These are phyloP conservation scores for Yamadazyma sp. DNA, from an alignment of 805 yeast genomes.

Conservation along the genomic window DNA sequence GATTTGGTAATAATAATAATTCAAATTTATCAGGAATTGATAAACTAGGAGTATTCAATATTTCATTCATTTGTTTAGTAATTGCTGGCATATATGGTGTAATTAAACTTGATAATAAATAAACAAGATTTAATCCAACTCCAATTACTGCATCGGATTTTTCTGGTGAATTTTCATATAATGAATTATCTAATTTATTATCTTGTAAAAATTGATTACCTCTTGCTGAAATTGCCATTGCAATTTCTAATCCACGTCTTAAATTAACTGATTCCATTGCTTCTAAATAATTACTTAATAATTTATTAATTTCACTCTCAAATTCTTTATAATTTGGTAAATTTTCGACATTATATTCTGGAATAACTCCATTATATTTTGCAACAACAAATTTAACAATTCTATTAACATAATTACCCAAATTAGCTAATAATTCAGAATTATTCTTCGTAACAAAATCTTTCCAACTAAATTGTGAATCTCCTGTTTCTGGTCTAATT, in stretches of 20 bases:
- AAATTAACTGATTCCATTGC: conserved; percentile 77
- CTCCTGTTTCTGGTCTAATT: conserved; percentile 92
- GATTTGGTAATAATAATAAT: conserved; percentile 70
- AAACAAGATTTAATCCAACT: conserved; percentile 84
- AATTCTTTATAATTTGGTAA: conserved; percentile 45
- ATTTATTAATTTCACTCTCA: conserved; percentile 56
- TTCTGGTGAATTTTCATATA: conserved; percentile 71
- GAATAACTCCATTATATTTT: conserved; percentile 88
- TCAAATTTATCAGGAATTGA: conserved; percentile 75
- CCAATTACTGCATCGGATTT: conserved; percentile 90
- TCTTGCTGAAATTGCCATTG: conserved; percentile 87
- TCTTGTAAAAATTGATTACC: conserved; percentile 97
- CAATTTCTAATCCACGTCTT: conserved; percentile 86
- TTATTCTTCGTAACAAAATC: conserved; percentile 94
- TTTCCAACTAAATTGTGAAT: conserved; percentile 95
- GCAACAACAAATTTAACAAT: conserved; percentile 85
- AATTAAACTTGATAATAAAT: conserved; percentile 77
- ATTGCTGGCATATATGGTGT: conserved; percentile 92
- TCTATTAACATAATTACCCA: conserved; percentile 96
- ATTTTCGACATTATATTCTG: conserved; percentile 52
- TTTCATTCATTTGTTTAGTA: conserved; percentile 62
- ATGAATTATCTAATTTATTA: conserved; percentile 86
- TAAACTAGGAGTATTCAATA: conserved; percentile 79
- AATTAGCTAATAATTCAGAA: conserved; percentile 88
- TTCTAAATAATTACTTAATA: conserved; percentile 59